Base-by-base conservation (phyloP, 768 basidiomycete genomes). In the Mycena rebaudengoi region DNA sequence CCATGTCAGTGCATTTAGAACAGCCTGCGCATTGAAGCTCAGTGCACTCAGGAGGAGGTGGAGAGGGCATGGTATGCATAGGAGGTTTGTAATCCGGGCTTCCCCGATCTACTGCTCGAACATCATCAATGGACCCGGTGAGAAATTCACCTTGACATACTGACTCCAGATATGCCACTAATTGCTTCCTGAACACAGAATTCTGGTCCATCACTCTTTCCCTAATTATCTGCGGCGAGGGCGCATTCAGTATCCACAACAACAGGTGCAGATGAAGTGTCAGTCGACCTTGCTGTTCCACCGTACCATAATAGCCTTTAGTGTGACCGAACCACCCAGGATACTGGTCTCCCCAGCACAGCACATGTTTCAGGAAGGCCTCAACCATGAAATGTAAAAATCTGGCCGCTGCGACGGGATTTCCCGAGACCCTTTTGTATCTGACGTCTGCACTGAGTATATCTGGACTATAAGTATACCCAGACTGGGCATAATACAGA, bases 401-500 rank as follows among this genome's bases (percentile, higher is more conserved):
- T n/a, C 67, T 26, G 10, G 71, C 69, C 12, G 62, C 51, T 5
- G 66, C 65, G 0, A 68, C 69, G 1, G 69, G 68, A 46, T 72
- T 72, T 10, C 48, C 3, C 2, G 62, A 30, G 18, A 59, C 39
- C 32, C 33, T 16, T 2, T 46, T 14, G 28, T 59, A 6, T 14
- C 40, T 8, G 10, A 29, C 40, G 4, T n/a, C n/a, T 25, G 54
- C 26, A 5, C 16, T 26, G 20, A 23, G 44, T n/a, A 64, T 29
- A 14, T 62, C 49, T 16, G 69, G 73, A 4, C 52, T 26, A 35
- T 75, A 79, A 3, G 29, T 51, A 12, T 62, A 40, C 7, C 74
- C 49, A 12, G 44, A 64, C 11, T 63, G 71, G 5, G 76, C 73
- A 71, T 65, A 78, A 53, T 79, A 79, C 6, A 80, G 20, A 29